These are phyloP conservation scores for Ananas comosus DNA, from an alignment of 176 grass and related monocot genomes.

Conservation along the genomic window DNA sequence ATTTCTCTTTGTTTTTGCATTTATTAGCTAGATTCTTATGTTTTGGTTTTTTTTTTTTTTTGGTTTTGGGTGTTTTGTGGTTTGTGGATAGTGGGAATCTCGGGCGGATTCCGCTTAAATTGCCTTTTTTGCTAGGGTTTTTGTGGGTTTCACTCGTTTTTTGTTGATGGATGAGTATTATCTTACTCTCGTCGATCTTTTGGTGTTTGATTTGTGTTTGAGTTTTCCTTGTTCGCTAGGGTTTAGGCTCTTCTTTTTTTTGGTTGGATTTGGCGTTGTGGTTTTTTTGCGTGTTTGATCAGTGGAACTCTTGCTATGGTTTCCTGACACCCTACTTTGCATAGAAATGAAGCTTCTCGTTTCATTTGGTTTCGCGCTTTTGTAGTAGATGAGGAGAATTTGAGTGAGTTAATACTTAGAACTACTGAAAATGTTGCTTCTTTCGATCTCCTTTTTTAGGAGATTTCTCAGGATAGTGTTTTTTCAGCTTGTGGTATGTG, in stretches of 20 bases:
- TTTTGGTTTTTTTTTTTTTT: conserved; percentile 2
- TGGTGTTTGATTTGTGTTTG: not conserved
- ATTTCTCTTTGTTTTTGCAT: not conserved
- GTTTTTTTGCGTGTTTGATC: not conserved
- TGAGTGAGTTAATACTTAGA: too few relatives aligned
- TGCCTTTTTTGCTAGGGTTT: not conserved
- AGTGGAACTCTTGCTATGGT: not conserved
- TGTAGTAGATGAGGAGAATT: too few relatives aligned
- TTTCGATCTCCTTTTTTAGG: not conserved
- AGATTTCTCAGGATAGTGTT: not conserved
- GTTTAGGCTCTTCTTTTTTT: not conserved
- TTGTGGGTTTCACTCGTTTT: not conserved
- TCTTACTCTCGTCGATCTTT: not conserved
- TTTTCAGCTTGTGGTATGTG: not conserved
- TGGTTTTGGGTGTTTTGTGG: too few relatives aligned
- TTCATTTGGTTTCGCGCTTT: too few relatives aligned
- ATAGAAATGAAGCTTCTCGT: too few relatives aligned
- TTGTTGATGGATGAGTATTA: not conserved
- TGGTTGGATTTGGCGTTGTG: not conserved
- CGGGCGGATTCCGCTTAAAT: too few relatives aligned
- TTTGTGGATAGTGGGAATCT: too few relatives aligned
- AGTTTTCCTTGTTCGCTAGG: not conserved
- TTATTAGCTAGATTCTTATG: not conserved
- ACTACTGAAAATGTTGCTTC: not conserved
- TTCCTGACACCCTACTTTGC: not conserved